Evolutionary conservation across 352 stramenopile species (phyloP).

Genomic region (Phytopythium aichiense): DNA sequence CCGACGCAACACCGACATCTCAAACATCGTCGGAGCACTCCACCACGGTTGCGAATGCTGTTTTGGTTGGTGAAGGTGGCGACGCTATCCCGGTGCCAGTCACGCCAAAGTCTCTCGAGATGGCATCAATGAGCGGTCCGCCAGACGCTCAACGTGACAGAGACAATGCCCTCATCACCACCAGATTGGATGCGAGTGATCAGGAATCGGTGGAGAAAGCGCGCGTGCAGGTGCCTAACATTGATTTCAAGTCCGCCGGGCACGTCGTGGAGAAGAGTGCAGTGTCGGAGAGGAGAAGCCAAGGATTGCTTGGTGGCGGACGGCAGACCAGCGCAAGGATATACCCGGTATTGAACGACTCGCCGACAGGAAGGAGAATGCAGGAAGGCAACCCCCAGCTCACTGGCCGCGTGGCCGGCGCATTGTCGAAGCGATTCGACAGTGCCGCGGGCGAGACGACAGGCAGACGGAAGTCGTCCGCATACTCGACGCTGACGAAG

Average conservation of each 20-base stretch:
- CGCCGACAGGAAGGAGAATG: neutral
- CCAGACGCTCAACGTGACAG: neutral
- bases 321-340: conserved; percentile 2
- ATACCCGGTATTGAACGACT: conserved; percentile 6
- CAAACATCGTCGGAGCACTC: neutral
- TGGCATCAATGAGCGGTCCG: neutral
- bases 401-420: neutral
- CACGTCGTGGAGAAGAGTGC: conserved; percentile 3
- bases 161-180: conserved; percentile 1
- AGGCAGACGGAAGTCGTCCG: neutral
- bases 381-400: neutral
- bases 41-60: neutral
- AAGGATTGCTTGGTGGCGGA: neutral
- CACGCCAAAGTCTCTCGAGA: neutral
- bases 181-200: neutral
- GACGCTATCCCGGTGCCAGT: neutral
- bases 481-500: conserved; percentile 11
- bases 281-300: neutral
- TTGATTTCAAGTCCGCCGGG: neutral
- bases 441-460: neutral
- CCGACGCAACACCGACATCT: neutral
- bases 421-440: neutral
- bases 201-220: neutral
- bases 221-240: neutral
- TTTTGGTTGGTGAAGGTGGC: neutral